Conservation (phyloP, 345 rosid species). For the Geranium rotundifolium region DNA sequence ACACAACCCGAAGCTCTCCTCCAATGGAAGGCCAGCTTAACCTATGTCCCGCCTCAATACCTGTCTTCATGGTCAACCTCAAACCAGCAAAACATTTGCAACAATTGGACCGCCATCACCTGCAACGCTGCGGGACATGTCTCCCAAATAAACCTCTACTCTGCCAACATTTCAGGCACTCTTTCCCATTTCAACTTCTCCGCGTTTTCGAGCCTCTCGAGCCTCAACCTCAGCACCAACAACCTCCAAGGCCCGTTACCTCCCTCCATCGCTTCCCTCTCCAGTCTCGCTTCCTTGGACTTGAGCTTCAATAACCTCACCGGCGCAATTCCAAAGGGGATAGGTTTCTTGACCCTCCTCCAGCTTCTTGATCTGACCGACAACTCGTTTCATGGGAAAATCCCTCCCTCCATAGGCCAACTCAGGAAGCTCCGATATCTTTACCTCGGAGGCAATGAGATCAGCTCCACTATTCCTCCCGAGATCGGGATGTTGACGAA, state of each 20-base stretch:
- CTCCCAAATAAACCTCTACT: background rate
- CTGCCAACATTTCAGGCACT: background rate
- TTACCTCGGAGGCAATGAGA: background rate
- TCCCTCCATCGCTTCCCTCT: background rate
- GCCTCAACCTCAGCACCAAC: background rate
- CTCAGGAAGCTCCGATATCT: background rate
- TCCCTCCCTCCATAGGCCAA: background rate
- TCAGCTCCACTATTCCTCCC: background rate
- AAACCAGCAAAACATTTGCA: background rate
- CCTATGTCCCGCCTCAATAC: background rate
- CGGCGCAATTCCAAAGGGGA: background rate
- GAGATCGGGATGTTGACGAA: background rate
- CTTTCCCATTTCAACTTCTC: background rate
- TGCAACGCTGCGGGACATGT: background rate
- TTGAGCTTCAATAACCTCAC: background rate
- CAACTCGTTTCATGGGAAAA: background rate
- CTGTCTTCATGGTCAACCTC: background rate
- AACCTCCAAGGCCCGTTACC: background rate
- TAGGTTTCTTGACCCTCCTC: background rate
- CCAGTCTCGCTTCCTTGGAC: background rate
- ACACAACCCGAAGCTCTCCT: background rate
- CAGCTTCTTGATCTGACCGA: background rate
- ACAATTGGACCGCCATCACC: background rate
- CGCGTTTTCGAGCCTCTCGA: background rate
- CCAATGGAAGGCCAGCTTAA: background rate